Evolutionary conservation across 2,329 filamentous ascomycete genomes (phyloP).

Genomic region (Plectosphaerella cucumerina): DNA sequence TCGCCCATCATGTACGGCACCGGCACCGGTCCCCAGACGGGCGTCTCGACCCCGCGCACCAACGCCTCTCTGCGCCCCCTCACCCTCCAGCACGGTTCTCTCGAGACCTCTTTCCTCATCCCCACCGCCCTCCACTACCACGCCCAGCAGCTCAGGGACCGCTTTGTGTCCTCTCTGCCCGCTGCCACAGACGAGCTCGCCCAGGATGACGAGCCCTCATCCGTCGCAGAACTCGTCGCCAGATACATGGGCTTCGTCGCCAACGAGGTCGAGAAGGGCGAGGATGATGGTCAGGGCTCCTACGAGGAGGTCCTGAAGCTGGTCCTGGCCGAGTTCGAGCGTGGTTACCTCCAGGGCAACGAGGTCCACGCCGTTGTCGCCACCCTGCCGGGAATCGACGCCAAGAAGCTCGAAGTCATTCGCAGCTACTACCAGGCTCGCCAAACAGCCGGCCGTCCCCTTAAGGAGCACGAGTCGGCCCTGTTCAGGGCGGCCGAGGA

Average conservation of each 20-base stretch:
- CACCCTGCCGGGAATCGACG: slow-evolving; percentile 79
- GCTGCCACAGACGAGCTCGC: slow-evolving; percentile 94
- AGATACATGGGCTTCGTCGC: slow-evolving; percentile 91
- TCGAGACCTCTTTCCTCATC: slow-evolving; percentile 94
- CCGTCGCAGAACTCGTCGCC: slow-evolving; percentile 84
- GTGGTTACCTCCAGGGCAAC: slow-evolving; percentile 89
- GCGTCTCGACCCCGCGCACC: slow-evolving; percentile 93
- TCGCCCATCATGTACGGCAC: slow-evolving; percentile 75
- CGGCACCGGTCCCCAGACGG: slow-evolving; percentile 81
- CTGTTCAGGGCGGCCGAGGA: slow-evolving; percentile 85
- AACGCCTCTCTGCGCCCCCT: slow-evolving; percentile 89
- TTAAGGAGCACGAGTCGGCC: slow-evolving; percentile 91
- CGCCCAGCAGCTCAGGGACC: slow-evolving; percentile 88
- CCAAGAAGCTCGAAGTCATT: slow-evolving; percentile 89
- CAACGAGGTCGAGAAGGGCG: slow-evolving; percentile 83
- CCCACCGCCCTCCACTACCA: slow-evolving; percentile 95
- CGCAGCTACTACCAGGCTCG: slow-evolving; percentile 89
- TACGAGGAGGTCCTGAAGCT: slow-evolving; percentile 92
- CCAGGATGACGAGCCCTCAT: slow-evolving; percentile 98
- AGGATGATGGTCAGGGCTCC: slow-evolving; percentile 82
- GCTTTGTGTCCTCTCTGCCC: slow-evolving; percentile 80
- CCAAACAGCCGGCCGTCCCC: slow-evolving; percentile 75
- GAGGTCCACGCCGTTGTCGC: slow-evolving; percentile 91
- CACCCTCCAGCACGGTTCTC: slow-evolving; percentile 84
- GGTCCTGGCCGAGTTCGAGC: slow-evolving; percentile 92